Percentiles rank a stretch among this genome's conserved stretches.
These are phyloP conservation scores for Arabis hirsuta DNA, from an alignment of 345 rosid genomes.

Conservation along the genomic window DNA sequence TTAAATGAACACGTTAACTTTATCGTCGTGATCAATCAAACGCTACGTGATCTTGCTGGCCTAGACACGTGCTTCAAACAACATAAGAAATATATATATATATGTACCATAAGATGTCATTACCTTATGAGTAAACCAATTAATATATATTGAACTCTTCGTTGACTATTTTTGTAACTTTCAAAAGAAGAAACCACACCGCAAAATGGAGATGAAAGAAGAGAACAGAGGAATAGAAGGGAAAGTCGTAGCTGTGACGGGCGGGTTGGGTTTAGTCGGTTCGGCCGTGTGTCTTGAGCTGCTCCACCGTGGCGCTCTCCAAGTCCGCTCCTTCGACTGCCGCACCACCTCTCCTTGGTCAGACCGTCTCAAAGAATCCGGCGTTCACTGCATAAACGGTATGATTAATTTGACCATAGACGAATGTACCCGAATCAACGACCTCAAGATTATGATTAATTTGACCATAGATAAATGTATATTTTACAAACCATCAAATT, in stretches of 20 bases:
- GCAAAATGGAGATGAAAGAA: slow-evolving; percentile 23
- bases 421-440: neutral
- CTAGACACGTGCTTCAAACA: slow-evolving; percentile 23
- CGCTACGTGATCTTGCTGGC: slow-evolving; percentile 1
- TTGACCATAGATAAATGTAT: neutral
- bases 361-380: slow-evolving; percentile 46
- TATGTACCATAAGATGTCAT: neutral
- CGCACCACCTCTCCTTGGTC: slow-evolving; percentile 67
- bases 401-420: neutral
- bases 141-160: slow-evolving; percentile 9
- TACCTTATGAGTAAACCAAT: neutral
- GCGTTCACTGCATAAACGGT: slow-evolving; percentile 70
- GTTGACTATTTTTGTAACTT: slow-evolving; percentile 11
- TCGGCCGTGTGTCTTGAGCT: slow-evolving; percentile 75
- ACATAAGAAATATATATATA: neutral
- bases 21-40: slow-evolving; percentile 7
- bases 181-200: slow-evolving; percentile 7
- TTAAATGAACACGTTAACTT: slow-evolving; percentile 1
- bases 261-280: slow-evolving; percentile 79
- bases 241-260: slow-evolving; percentile 67
- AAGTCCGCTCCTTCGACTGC: slow-evolving; percentile 74
- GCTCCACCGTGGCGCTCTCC: slow-evolving; percentile 72
- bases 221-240: slow-evolving; percentile 76
- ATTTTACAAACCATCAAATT: neutral
- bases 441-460: slow-evolving; percentile 7